Evolutionary conservation across 2,329 filamentous ascomycete genomes (phyloP), one percentile per base, ranked within the genome.

Genomic region (Neonectria magnoliae): DNA sequence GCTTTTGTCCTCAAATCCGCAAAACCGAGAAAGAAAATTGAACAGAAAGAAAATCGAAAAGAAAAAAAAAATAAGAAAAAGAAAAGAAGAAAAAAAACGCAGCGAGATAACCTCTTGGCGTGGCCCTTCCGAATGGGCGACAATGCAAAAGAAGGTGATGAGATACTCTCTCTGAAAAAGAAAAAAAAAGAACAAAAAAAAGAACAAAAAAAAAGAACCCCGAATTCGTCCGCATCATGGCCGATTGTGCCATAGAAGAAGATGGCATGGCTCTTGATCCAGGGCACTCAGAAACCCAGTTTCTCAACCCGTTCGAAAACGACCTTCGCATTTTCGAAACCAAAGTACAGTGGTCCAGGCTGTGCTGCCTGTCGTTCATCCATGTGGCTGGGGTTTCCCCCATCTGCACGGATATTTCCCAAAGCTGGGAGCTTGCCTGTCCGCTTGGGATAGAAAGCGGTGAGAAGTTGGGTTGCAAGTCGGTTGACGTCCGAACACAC

Each of bases 401-500:
- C 36, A 27, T 62, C 61, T 5, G 13, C 3, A 5, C 61, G 54
- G 9, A 20, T 11, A 10, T 2, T 2, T 6, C n/a, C 45, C 33
- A 60, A 69, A 2, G 59, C 45, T 8, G 45, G 14, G 3, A 64
- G 16, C 1, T 25, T 47, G 2, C 51, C 47, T 3, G 51, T n/a
- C 6, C 6, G 18, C 3, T n/a, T 20, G 1, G 60, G 29, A 25
- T 66, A 69, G 18, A 27, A 27, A 4, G 62, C 22, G 2, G 38
- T 29, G 13, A 70, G 29, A 7, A 69, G 36, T 1, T 64, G 60
- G 5, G 50, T 25, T 0, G 62, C 42, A 1, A 61, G 52, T 8
- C 71, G 66, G 11, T 70, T 62, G 4, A 73, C 22, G 45, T 78
- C 76, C 1, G 68, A 22, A 7, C 68, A 16, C 41, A 73, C 48